Conservation (phyloP, 345 rosid genomes). For the Gossypium sturtianum region DNA sequence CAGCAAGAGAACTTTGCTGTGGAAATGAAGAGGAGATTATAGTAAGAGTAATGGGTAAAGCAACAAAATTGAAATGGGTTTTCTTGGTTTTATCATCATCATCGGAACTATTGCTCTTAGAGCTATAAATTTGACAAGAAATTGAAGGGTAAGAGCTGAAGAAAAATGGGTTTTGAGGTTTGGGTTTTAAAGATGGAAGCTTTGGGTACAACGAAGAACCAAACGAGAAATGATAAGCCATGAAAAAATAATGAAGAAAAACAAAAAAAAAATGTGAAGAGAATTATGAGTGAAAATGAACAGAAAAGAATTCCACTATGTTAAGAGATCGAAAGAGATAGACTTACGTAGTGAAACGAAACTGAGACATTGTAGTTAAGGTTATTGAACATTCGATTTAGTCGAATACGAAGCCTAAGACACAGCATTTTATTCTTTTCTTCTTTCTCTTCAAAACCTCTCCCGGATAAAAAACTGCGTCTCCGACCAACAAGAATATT, state of each 20-base stretch:
- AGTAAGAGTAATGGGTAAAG: conserved; percentile 64
- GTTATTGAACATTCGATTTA: conserved; percentile 12
- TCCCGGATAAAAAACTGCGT: conserved; percentile 12
- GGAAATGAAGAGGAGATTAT: conserved; percentile 55
- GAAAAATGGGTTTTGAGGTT: conserved; percentile 17
- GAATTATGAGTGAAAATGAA: background rate
- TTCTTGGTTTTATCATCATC: conserved; percentile 20
- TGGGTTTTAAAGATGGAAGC: conserved; percentile 22
- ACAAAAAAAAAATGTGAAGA: background rate
- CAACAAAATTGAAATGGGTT: conserved; percentile 40
- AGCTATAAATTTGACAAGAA: conserved; percentile 33
- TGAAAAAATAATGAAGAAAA: conserved; percentile 7
- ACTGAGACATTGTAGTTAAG: conserved; percentile 11
- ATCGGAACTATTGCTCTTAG: conserved; percentile 12
- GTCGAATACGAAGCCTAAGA: conserved; percentile 23
- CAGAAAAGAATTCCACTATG: background rate
- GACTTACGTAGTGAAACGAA: conserved; percentile 33
- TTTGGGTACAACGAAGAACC: conserved; percentile 28
- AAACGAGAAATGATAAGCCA: conserved; percentile 44
- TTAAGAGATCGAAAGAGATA: background rate
- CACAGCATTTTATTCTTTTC: conserved; percentile 9
- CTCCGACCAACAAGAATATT: background rate
- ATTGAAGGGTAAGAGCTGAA: conserved; percentile 16
- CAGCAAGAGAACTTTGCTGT: conserved; percentile 38
- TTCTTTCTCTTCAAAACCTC: background rate